A percentile compares a stretch with the other conserved stretches of the same genome.
These are phyloP conservation scores for Leishmania guyanensis DNA, from an alignment of 208 protist species.

Conservation along the genomic window DNA sequence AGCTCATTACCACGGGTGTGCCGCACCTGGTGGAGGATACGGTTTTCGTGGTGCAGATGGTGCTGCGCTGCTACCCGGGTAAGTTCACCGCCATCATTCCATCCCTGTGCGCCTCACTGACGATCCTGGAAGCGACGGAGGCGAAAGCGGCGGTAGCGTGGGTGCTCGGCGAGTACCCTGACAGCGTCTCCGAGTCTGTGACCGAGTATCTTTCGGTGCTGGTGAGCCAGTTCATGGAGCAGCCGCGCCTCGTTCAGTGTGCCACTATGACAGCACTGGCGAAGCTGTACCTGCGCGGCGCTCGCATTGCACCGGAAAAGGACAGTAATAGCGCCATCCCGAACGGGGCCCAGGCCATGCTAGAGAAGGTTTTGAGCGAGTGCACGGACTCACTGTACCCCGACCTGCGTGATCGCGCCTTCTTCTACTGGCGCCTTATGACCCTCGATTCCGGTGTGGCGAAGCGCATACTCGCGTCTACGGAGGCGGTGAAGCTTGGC, in stretches of 20 bases:
- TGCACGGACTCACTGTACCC: slow-evolving; percentile 92
- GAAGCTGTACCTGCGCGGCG: slow-evolving; percentile 95
- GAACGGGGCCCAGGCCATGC: slow-evolving; percentile 54
- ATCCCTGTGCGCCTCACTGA: slow-evolving; percentile 95
- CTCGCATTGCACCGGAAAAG: slow-evolving; percentile 9
- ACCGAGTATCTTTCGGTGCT: slow-evolving; percentile 94
- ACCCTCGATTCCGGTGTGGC: slow-evolving; percentile 92
- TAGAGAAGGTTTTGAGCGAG: slow-evolving; percentile 84
- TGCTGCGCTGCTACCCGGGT: slow-evolving; percentile 97
- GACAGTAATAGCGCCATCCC: not conserved
- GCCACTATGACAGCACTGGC: slow-evolving; percentile 96
- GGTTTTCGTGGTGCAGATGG: slow-evolving; percentile 97
- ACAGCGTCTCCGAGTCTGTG: slow-evolving; percentile 94
- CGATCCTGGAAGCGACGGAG: slow-evolving; percentile 96
- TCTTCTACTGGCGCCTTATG: slow-evolving; percentile 98
- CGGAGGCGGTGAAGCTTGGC: slow-evolving; percentile 18
- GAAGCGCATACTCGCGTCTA: slow-evolving; percentile 70
- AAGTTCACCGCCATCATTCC: slow-evolving; percentile 92
- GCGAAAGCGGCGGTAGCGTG: slow-evolving; percentile 97
- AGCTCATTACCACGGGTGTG: slow-evolving; percentile 95
- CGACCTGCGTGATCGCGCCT: slow-evolving; percentile 98
- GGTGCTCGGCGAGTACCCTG: slow-evolving; percentile 98
- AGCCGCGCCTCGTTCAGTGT: slow-evolving; percentile 94
- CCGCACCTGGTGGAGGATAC: slow-evolving; percentile 98
- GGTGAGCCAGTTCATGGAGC: slow-evolving; percentile 94